A percentile compares a stretch with the other conserved stretches of the same genome.
Evolutionary conservation across 805 yeast genomes (phyloP).

Genomic region (Pichia nanzhaoensis): DNA sequence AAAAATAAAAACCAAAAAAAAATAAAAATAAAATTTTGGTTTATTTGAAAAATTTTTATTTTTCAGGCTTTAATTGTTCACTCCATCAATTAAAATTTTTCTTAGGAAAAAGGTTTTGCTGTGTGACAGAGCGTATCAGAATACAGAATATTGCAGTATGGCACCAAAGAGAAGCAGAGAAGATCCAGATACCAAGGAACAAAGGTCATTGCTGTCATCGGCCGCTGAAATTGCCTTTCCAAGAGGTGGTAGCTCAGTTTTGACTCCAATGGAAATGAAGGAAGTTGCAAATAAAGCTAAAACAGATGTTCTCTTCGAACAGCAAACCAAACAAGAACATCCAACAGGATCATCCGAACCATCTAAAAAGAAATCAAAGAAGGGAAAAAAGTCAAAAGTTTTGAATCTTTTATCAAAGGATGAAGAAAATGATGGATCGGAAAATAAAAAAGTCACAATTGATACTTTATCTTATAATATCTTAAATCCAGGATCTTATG

Average conservation of each 20-base stretch:
- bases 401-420: constrained; percentile 15
- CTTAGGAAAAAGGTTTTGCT: no score
- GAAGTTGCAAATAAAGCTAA: constrained; percentile 91
- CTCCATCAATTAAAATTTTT: no score
- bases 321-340: constrained; percentile 5
- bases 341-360: constrained; percentile 27
- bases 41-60: no score
- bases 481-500: constrained; percentile 61
- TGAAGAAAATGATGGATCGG: constrained; percentile 20
- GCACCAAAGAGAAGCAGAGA: constrained; percentile 44
- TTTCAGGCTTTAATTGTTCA: no score
- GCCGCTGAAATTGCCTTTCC: constrained; percentile 65
- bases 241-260: constrained; percentile 87
- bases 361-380: constrained; percentile 25
- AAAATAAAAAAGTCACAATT: constrained; percentile 34
- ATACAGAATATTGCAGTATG: constrained; percentile 5
- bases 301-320: constrained; percentile 71
- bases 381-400: constrained; percentile 22
- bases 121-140: not conserved
- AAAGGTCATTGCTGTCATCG: constrained; percentile 25
- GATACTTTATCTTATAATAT: constrained; percentile 59
- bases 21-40: no score
- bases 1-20: no score
- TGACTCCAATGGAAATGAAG: constrained; percentile 85
- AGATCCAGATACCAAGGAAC: constrained; percentile 29